Evolutionary conservation across 1,284 basidiomycete genomes (phyloP).

Genomic region (Clitocybe nebularis): DNA sequence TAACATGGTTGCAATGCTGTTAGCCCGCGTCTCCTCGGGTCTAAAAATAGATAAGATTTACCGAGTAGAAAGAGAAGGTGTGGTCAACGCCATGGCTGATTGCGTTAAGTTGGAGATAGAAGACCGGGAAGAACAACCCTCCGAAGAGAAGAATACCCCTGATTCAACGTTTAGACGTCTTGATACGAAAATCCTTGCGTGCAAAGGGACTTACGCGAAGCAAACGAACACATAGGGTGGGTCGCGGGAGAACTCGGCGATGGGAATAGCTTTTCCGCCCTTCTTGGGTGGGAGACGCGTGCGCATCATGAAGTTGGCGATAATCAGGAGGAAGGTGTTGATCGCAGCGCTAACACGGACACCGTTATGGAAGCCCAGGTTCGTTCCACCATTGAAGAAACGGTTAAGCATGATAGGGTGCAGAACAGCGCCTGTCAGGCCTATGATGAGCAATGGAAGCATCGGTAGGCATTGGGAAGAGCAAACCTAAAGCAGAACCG

Average conservation of each 20-base stretch:
- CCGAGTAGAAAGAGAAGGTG: slow-evolving; percentile 27
- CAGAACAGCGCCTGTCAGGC: slow-evolving; percentile 32
- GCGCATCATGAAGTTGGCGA: slow-evolving; percentile 36
- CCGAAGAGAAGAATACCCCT: slow-evolving; percentile 5
- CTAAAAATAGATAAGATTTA: slow-evolving; percentile 8
- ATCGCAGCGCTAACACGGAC: slow-evolving; percentile 39
- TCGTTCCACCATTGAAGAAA: slow-evolving; percentile 30
- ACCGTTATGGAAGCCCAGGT: slow-evolving; percentile 35
- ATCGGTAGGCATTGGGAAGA: neutral
- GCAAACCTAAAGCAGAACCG: slow-evolving; percentile 23
- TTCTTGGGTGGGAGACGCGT: slow-evolving; percentile 34
- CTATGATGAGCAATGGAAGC: neutral
- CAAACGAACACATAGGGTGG: slow-evolving; percentile 29
- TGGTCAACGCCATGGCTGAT: slow-evolving; percentile 20
- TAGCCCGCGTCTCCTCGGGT: too few species aligned
- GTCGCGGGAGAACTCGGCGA: slow-evolving; percentile 26
- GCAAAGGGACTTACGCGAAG: slow-evolving; percentile 16
- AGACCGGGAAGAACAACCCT: slow-evolving; percentile 26
- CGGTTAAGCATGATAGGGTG: slow-evolving; percentile 46
- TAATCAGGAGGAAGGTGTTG: slow-evolving; percentile 32
- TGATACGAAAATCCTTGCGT: neutral
- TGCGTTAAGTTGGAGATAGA: slow-evolving; percentile 29
- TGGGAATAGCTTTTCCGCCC: slow-evolving; percentile 7
- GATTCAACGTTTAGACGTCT: neutral
- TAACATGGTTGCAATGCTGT: too few species aligned